Percentiles rank a stretch among this genome's conserved stretches.
Conservation (phyloP, 352 stramenopile genomes). For the Globisporangium carolinianum region DNA sequence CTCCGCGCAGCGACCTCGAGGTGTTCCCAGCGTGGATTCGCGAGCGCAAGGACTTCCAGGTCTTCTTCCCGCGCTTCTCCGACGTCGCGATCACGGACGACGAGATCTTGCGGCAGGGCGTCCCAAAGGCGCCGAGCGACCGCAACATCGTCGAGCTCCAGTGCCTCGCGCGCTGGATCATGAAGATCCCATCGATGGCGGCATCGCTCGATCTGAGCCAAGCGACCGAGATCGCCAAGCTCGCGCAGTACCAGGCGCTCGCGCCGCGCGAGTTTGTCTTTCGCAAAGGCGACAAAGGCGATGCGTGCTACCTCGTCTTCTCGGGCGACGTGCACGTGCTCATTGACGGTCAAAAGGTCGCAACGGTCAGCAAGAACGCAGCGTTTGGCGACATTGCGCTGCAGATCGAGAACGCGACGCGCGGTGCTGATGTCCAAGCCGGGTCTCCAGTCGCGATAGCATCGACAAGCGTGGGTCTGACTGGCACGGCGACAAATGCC, state of each 20-base stretch:
- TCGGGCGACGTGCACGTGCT: conserved; percentile 59
- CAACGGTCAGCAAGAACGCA: conserved; percentile 45
- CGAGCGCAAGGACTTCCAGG: conserved; percentile 74
- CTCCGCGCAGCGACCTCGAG: conserved; percentile 19
- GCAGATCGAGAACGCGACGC: conserved; percentile 65
- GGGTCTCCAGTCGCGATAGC: conserved; percentile 5
- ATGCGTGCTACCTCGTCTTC: conserved; percentile 62
- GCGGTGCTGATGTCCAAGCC: conserved; percentile 55
- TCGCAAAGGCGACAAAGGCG: conserved; percentile 51
- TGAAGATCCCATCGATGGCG: conserved; percentile 66
- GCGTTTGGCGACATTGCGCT: conserved; percentile 65
- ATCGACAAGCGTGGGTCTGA: conserved; percentile 4
- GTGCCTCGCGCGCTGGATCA: conserved; percentile 66
- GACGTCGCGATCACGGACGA: conserved; percentile 59
- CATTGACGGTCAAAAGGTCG: conserved; percentile 53
- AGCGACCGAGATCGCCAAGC: conserved; percentile 63
- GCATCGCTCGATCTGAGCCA: conserved; percentile 60
- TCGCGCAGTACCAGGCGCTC: conserved; percentile 46
- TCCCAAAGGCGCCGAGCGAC: conserved; percentile 50
- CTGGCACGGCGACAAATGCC: conserved; percentile 2
- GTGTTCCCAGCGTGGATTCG: conserved; percentile 56
- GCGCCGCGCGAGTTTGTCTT: conserved; percentile 49
- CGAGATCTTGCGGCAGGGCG: conserved; percentile 55
- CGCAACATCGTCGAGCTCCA: conserved; percentile 71
- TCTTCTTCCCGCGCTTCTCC: conserved; percentile 59